Percentiles rank a stretch among this genome's conserved stretches.
Conservation (phyloP, 805 yeast species). For the Cyberlindnera maclurae region DNA sequence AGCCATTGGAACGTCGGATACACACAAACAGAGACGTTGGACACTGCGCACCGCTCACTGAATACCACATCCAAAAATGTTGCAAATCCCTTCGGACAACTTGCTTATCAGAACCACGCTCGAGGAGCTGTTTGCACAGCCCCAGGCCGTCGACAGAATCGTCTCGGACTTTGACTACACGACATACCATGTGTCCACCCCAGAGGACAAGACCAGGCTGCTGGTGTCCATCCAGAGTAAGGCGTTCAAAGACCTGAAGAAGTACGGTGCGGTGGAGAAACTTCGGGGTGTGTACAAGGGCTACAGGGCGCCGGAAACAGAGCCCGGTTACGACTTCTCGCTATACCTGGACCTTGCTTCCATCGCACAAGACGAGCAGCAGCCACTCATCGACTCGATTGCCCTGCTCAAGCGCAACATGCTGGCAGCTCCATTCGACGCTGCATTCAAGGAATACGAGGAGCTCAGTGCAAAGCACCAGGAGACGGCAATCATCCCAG, state of each 20-base stretch:
- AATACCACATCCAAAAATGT: conserved; percentile 41
- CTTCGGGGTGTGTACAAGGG: conserved; percentile 46
- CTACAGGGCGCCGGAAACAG: conserved; percentile 36
- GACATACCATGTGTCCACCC: conserved; percentile 87
- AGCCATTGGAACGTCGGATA: no score
- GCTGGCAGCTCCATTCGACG: conserved; percentile 87
- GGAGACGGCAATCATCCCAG: conserved; percentile 25
- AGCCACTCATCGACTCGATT: conserved; percentile 51
- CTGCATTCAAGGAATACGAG: conserved; percentile 77
- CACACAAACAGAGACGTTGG: no score
- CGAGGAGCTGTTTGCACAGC: conserved; percentile 56
- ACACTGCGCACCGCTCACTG: no score
- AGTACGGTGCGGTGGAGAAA: conserved; percentile 55
- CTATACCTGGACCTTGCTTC: conserved; percentile 54
- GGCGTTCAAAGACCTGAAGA: conserved; percentile 66
- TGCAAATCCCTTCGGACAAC: conserved; percentile 81
- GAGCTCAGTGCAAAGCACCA: conserved; percentile 34
- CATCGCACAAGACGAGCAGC: conserved; percentile 40
- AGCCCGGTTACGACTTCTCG: conserved; percentile 78
- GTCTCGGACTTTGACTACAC: conserved; percentile 95
- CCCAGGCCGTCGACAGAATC: conserved; percentile 67
- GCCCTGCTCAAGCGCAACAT: conserved; percentile 78
- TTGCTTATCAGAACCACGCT: conserved; percentile 75
- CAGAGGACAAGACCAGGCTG: conserved; percentile 59
- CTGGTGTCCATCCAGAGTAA: conserved; percentile 66